Percentiles rank a stretch among this genome's conserved stretches.
These are phyloP conservation scores for Vanderwaltozyma tropicalis DNA, from an alignment of 805 yeast genomes.

Conservation along the genomic window DNA sequence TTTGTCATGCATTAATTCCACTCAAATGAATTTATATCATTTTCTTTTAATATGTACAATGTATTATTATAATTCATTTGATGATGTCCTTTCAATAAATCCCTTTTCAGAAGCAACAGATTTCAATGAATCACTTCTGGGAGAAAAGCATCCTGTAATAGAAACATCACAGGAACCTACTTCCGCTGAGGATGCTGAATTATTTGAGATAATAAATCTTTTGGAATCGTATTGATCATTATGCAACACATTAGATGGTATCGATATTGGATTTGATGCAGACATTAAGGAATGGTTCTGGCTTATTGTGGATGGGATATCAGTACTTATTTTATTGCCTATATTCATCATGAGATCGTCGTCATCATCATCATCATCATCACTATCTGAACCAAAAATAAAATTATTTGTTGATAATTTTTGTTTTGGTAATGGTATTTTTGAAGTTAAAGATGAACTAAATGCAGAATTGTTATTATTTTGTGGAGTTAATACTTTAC, in stretches of 20 bases:
- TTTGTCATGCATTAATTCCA: too few species aligned
- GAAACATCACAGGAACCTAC: constrained; percentile 35
- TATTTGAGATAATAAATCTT: constrained; percentile 5
- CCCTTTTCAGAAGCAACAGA: constrained; percentile 16
- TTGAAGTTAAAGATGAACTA: not conserved
- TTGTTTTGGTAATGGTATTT: constrained; percentile 6
- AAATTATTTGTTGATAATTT: constrained; percentile 18
- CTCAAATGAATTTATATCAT: not conserved
- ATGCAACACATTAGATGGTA: constrained; percentile 4
- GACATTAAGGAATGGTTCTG: not conserved
- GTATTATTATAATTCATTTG: not conserved
- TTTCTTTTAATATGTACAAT: not conserved
- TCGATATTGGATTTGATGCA: constrained; percentile 2
- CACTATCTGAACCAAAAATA: constrained; percentile 26
- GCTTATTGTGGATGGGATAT: too few species aligned
- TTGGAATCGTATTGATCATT: not conserved
- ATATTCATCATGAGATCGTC: not conserved
- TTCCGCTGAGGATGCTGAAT: constrained; percentile 16
- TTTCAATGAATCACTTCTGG: constrained; percentile 18
- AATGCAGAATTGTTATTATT: constrained; percentile 4
- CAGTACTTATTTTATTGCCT: not conserved
- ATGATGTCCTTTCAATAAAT: constrained; percentile 5
- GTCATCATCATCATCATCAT: constrained; percentile 13
- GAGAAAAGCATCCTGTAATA: constrained; percentile 32
- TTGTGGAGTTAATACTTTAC: constrained; percentile 12